phyloP scores from a whole-genome alignment of 306 rosid genomes.

The Geum urbanum region DNA sequence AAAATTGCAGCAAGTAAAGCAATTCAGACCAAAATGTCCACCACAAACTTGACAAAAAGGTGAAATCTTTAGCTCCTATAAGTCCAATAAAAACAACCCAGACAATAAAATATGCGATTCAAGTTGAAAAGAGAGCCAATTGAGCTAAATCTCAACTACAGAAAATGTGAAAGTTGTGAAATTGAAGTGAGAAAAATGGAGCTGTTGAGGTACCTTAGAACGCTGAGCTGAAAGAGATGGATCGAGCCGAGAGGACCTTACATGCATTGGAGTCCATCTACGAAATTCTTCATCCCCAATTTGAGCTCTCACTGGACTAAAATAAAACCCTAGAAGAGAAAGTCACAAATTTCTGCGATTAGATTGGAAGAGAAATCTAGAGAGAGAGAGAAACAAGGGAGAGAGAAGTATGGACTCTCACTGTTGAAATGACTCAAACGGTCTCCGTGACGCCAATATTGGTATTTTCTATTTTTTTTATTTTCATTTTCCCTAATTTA shows the following conservation, averaged over 20 bases:
- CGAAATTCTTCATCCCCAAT: conserved; percentile 18
- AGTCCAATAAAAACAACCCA: conserved; percentile 14
- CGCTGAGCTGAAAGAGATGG: conserved; percentile 46
- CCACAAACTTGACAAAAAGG: conserved; percentile 13
- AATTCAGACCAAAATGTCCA: neutral
- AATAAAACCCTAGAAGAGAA: conserved; percentile 42
- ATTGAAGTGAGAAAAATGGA: neutral
- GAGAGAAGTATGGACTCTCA: too few relatives aligned
- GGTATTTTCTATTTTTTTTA: too few relatives aligned
- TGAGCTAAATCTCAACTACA: conserved; percentile 3
- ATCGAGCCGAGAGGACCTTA: conserved; percentile 45
- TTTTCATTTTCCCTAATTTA: too few relatives aligned
- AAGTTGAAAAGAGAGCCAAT: neutral
- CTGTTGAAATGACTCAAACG: too few relatives aligned
- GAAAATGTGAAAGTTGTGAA: conserved; percentile 2
- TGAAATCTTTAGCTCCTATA: neutral
- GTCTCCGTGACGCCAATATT: too few relatives aligned
- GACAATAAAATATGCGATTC: neutral
- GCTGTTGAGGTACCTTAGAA: conserved; percentile 26
- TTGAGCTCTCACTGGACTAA: conserved; percentile 28
- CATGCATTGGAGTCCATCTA: conserved; percentile 40
- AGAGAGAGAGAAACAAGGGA: conserved; percentile 8
- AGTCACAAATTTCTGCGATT: conserved; percentile 31
- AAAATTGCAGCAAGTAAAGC: neutral
- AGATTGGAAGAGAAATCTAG: conserved; percentile 48